These are phyloP conservation scores for Pichia phayaonensis DNA, from an alignment of 805 yeast species.

Conservation along the genomic window DNA sequence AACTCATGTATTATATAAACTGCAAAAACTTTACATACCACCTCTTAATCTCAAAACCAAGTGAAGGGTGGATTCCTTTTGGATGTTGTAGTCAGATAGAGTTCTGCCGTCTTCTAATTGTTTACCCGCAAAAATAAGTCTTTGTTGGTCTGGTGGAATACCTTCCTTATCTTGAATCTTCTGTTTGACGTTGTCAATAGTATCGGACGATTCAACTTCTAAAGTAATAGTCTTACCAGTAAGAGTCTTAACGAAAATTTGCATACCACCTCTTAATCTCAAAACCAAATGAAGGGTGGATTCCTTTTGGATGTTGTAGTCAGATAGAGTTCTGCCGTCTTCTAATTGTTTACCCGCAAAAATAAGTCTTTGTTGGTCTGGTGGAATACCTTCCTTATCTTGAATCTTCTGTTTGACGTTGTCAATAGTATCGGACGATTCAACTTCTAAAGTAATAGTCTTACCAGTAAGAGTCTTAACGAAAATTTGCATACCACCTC, in stretches of 20 bases:
- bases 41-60: slow-evolving; percentile 97
- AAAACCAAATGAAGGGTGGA: neutral
- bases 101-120: slow-evolving; percentile 97
- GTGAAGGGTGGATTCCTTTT: slow-evolving; percentile 94
- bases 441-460: slow-evolving; percentile 85
- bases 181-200: slow-evolving; percentile 93
- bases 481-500: slow-evolving; percentile 72
- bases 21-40: slow-evolving; percentile 46
- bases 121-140: slow-evolving; percentile 96
- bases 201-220: slow-evolving; percentile 96
- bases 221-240: slow-evolving; percentile 70
- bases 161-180: slow-evolving; percentile 98
- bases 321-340: neutral
- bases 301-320: neutral
- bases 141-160: slow-evolving; percentile 96
- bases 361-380: neutral
- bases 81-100: slow-evolving; percentile 94
- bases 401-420: slow-evolving; percentile 47
- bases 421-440: slow-evolving; percentile 96
- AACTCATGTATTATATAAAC: slow-evolving; percentile 28
- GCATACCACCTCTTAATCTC: slow-evolving; percentile 92
- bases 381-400: neutral
- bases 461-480: slow-evolving; percentile 55
- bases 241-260: slow-evolving; percentile 48
- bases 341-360: neutral